phyloP scores from a whole-genome alignment of 2,329 filamentous ascomycete genomes.

The Arthrinium phaeospermum region DNA sequence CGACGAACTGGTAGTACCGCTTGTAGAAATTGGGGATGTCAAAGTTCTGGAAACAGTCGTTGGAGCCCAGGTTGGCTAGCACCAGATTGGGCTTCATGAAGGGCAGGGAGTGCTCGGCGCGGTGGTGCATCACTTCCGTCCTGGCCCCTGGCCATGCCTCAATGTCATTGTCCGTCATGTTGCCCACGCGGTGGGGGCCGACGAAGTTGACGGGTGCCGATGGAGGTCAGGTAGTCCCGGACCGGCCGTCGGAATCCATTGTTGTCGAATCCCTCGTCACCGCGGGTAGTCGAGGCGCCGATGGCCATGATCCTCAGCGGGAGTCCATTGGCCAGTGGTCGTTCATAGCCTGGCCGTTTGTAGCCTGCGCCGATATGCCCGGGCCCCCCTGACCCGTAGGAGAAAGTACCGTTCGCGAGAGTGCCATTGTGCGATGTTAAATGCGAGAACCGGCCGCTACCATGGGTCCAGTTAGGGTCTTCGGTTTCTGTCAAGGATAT shows the following conservation, averaged over 20 bases:
- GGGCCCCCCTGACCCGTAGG: background rate
- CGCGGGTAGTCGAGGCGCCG: constrained; percentile 34
- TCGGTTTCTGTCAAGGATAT: constrained; percentile 25
- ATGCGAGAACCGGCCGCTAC: constrained; percentile 20
- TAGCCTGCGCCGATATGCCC: constrained; percentile 23
- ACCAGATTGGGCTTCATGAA: constrained; percentile 32
- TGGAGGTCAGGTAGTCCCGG: constrained; percentile 29
- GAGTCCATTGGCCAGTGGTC: constrained; percentile 40
- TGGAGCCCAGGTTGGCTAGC: constrained; percentile 33
- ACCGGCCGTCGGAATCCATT: constrained; percentile 34
- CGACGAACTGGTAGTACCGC: constrained; percentile 32
- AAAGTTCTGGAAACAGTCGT: constrained; percentile 33
- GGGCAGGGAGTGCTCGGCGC: constrained; percentile 31
- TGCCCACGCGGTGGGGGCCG: constrained; percentile 31
- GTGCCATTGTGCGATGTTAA: constrained; percentile 23
- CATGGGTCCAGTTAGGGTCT: constrained; percentile 22
- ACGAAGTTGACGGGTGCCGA: constrained; percentile 36
- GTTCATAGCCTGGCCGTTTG: constrained; percentile 24
- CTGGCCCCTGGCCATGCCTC: constrained; percentile 34
- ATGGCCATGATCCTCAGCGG: constrained; percentile 35
- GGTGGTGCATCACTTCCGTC: constrained; percentile 30
- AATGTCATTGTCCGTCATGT: constrained; percentile 34
- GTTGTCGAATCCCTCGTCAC: constrained; percentile 32
- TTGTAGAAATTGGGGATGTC: constrained; percentile 32
- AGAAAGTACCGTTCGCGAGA: constrained; percentile 20